Base-by-base conservation (phyloP, 139 green algal genomes). In the Chlamydomonas asymmetrica region DNA sequence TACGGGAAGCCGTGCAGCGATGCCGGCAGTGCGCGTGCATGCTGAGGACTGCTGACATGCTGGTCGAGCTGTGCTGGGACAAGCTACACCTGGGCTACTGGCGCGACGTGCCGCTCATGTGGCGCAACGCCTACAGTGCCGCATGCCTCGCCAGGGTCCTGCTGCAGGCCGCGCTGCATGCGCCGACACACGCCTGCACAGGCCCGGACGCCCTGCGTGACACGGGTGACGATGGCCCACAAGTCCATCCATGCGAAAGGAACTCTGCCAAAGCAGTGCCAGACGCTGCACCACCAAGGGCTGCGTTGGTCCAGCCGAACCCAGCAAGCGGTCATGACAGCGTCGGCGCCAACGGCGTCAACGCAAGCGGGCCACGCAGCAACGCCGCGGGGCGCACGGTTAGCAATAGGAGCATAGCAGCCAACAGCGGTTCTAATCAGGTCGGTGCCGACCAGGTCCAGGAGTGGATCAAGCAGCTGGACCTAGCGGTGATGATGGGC, bases 81-180 rank as follows among this genome's bases (percentile, higher is more conserved):
- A 90, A 95, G 85, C 86, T 98, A 52, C 93, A 98, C 82, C 88
- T 84, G 20, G 93, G 93, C 9, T 76, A 88, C 67, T 98, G 93
- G 93, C 85, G 87, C 35, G 75, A 85, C 31, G 91, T 97, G 32
- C n/a, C 45, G 0, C 4, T 84, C 66, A 82, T 88, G 56, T 98
- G 94, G 94, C 75, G 94, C 0, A 91, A 98, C 63, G 78, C 85
- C 3, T 97, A 96, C 79, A 71, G 71, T 4, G 64, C 92, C 16
- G 75, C 80, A 18, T 87, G 81, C 72, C 27, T 97, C 29, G 63
- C 34, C 13, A 62, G 29, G 38, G 22, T 73, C 34, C 31, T 45
- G 20, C 72, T 78, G 65, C 5, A 43, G 32, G 5, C 9, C 7
- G 43, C 54, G 27, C 2, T 23, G 32, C 18, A 49, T 41, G 60